Conservation (phyloP, 305 asterid species). For the Fraxinus floribunda region DNA sequence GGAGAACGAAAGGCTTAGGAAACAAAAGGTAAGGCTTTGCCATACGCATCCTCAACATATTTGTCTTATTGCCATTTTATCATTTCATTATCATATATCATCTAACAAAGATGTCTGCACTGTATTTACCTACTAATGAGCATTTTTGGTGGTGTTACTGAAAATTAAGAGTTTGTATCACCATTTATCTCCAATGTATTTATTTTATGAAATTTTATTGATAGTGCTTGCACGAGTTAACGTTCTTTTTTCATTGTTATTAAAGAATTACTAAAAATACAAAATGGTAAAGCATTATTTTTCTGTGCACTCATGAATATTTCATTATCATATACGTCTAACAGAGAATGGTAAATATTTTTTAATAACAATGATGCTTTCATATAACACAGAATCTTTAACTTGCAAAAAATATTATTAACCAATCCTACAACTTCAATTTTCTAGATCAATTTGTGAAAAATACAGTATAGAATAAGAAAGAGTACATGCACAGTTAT, state of each 20-base stretch:
- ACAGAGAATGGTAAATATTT: background rate
- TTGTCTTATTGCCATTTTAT: conserved; percentile 8
- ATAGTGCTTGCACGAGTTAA: background rate
- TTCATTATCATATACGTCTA: background rate
- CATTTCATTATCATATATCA: background rate
- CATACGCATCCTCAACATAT: conserved; percentile 12
- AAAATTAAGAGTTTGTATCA: background rate
- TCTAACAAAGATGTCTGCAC: background rate
- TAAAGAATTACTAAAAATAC: too few species aligned
- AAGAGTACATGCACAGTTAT: background rate
- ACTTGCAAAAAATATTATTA: background rate
- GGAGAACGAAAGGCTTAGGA: conserved; percentile 85
- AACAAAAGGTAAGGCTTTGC: conserved; percentile 56
- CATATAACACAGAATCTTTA: background rate
- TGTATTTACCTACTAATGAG: background rate
- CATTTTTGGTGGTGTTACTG: background rate
- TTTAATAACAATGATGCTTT: background rate
- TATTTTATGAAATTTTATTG: background rate
- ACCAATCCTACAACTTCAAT: background rate
- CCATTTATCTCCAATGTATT: background rate
- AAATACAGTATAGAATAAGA: background rate
- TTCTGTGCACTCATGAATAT: too few species aligned
- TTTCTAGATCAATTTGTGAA: background rate
- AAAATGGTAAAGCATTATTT: too few species aligned
- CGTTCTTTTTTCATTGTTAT: background rate